Evolutionary conservation across 192 early-diverging fungal species (phyloP), one percentile per base, ranked within the genome.

Genomic region (Rhizophagus prolifer): DNA sequence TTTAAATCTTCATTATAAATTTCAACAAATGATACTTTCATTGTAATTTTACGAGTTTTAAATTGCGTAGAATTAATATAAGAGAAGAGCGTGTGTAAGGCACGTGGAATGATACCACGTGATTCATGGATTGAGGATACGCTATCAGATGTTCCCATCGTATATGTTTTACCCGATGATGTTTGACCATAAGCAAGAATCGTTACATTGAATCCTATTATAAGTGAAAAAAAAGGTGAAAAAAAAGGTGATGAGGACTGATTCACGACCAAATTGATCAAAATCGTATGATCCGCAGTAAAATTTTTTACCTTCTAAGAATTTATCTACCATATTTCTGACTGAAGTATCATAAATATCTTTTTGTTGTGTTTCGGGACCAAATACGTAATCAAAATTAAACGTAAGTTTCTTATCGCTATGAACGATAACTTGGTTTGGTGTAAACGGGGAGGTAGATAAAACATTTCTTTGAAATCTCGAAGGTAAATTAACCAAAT

Each of bases 1-100:
- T 96, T 91, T 54, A 98, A 83, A 50, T 99, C 97, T 77, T 99
- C 97, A 80, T 99, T 99, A 82, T 99, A 97, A 9, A 97, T 88
- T 78, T 99, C 97, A 21, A 99, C 80, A 85, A 97, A 98, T 5
- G 96, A 96, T 8, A 97, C 94, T 31, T 86, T 86, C 26, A 93
- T 84, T 2, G 74, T 82, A n/a, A 81, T 84, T 36, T 82, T 82
- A 26, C 75, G 77, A 14, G 67, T 36, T 65, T 79, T 79, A 19
- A 79, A 78, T 16, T 81, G 79, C 30, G 81, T 72, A 34, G 71
- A 74, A 73, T 72, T 81, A 23, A 79, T 79, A 38, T 69, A 69
- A 5, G 84, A 79, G 69, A 94, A 94, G 6, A 94, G 81, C 54
- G 86, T 84, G 19, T 78, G 65, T 81, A 93, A 87, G 4, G 93